A percentile compares a stretch with the other conserved stretches of the same genome.
phyloP scores from a whole-genome alignment of 768 basidiomycete species.

The Coprinopsis strossmayeri region DNA sequence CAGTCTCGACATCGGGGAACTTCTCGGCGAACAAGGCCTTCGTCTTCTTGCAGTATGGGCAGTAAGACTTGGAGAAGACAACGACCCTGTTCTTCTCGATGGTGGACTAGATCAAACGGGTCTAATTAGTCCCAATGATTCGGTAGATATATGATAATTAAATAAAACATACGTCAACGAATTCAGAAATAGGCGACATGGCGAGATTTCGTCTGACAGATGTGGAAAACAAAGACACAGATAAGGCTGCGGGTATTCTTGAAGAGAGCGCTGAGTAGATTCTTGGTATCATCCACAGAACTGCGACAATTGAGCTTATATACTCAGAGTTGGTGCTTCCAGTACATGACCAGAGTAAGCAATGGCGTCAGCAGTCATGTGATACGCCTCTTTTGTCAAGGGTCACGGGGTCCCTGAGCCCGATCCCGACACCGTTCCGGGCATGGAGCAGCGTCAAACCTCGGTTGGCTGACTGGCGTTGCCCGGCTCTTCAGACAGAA shows the following conservation, averaged over 20 bases:
- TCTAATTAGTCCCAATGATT: slow-evolving; percentile 3
- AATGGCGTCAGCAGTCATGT: slow-evolving; percentile 2
- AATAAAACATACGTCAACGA: slow-evolving; percentile 34
- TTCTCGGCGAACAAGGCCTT: slow-evolving; percentile 38
- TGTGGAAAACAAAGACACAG: slow-evolving; percentile 23
- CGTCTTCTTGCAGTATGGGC: slow-evolving; percentile 44
- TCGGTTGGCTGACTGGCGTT: too few species aligned
- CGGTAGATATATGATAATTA: background rate
- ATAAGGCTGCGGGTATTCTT: slow-evolving; percentile 21
- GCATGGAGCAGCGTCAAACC: too few species aligned
- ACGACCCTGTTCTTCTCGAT: slow-evolving; percentile 46
- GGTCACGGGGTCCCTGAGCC: too few species aligned
- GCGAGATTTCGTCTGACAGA: slow-evolving; percentile 22
- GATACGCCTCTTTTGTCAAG: too few species aligned
- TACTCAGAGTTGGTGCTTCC: slow-evolving; percentile 1
- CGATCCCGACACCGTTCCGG: too few species aligned
- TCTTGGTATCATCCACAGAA: slow-evolving; percentile 24
- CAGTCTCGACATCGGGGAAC: slow-evolving; percentile 30
- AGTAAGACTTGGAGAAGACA: slow-evolving; percentile 56
- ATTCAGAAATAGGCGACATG: slow-evolving; percentile 28
- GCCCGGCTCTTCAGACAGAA: too few species aligned
- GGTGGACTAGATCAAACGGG: slow-evolving; percentile 26
- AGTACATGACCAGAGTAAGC: background rate
- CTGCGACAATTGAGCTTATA: too few species aligned
- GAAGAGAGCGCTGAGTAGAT: slow-evolving; percentile 19